Base-by-base conservation (phyloP, 306 rosid species). In the Luffa aegyptiaca region DNA sequence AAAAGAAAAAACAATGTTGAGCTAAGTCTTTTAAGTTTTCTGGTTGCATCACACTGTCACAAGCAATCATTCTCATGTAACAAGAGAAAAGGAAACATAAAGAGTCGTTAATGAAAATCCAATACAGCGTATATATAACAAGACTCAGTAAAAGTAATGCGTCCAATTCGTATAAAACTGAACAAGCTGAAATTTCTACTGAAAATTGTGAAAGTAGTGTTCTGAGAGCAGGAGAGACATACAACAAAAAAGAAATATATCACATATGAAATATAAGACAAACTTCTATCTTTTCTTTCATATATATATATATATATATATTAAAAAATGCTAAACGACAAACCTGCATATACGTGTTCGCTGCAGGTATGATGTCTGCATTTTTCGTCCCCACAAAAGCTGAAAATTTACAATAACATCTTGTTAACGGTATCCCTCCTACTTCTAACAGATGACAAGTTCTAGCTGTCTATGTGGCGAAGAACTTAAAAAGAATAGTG, bases 281-380 rank as follows among this genome's bases (percentile, higher is more conserved):
- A 70, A 70, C 74, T 66, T 66, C 31, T 26, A 26, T 26, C 31
- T 26, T 26, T 26, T 26, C 31, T 26, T 26, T 26, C 31, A 26
- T 26, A 26, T 26, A 26, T 26, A 26, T 26, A 26, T 26, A 26
- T 26, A 26, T 26, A 26, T 26, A 26, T 26, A 26, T 26, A 26
- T 26, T 26, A 26, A 57, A 57, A 57, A 57, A 59, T 13, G 37
- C 14, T 36, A 68, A 42, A 41, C 20, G 26, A 35, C 42, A 75
- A 77, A 94, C 98, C 98, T 94, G 97, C 69, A 92, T 90, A 65
- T 92, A 94, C 37, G 88, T 86, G 86, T 88, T 91, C 69, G 97
- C 97, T 74, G 96, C 96, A 21, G 98, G 91, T 69, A 92, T 89
- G 81, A 92, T 13, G 39, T 92, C 85, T 57, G 33, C 76, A 78